Evolutionary conservation across 129 eudicot species (phyloP).

Genomic region (Chrysanthemum lavandulifolium): DNA sequence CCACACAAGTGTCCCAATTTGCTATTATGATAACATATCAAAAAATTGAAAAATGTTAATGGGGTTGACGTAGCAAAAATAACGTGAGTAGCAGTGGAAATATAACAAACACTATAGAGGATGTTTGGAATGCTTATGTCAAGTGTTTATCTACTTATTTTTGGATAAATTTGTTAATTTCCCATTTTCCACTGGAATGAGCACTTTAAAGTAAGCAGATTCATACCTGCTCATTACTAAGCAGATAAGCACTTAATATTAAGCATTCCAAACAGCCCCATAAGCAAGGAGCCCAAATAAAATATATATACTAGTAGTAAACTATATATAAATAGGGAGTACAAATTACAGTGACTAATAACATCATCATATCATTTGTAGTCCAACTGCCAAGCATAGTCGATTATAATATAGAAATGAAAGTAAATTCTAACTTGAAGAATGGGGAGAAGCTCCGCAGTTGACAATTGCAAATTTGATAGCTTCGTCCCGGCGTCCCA

Average conservation of each 20-base stretch:
- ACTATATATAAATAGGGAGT: neutral
- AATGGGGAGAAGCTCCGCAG: conserved; percentile 36
- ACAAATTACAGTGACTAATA: neutral
- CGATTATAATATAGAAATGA: neutral
- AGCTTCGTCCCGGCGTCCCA: conserved; percentile 37
- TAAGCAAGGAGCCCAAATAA: neutral
- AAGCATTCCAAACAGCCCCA: too few species aligned
- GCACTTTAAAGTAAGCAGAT: too few species aligned
- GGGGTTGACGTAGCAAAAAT: neutral
- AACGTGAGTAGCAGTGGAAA: too few species aligned
- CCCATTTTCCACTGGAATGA: too few species aligned
- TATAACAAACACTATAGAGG: too few species aligned
- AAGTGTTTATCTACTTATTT: too few species aligned
- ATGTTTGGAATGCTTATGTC: too few species aligned
- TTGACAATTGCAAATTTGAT: neutral
- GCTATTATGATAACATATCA: neutral
- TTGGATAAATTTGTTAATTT: too few species aligned
- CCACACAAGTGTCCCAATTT: neutral
- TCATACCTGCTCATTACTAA: too few species aligned
- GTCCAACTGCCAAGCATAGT: neutral
- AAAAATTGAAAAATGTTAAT: neutral
- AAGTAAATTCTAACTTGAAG: conserved; percentile 43
- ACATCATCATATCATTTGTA: neutral
- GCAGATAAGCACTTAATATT: too few species aligned
- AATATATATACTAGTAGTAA: neutral